phyloP scores from a whole-genome alignment of 345 rosid species.

The Euphorbia peplus region DNA sequence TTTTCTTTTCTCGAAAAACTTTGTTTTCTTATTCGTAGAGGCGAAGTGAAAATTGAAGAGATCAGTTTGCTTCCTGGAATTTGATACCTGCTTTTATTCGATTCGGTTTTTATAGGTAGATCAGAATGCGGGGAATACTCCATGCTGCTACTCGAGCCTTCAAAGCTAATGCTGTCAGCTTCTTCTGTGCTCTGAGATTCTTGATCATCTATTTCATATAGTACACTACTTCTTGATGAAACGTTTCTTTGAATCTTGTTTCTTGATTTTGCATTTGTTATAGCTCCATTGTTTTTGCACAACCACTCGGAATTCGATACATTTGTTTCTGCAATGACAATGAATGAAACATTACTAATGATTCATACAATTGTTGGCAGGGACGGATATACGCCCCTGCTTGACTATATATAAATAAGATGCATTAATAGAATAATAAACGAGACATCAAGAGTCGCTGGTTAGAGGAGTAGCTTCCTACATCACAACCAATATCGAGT shows the following conservation, averaged over 20 bases:
- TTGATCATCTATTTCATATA: too few relatives aligned
- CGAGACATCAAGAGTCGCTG: too few relatives aligned
- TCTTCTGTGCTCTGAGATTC: constrained; percentile 60
- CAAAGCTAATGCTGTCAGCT: constrained; percentile 50
- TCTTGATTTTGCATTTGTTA: neutral
- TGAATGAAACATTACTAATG: neutral
- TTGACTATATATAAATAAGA: too few relatives aligned
- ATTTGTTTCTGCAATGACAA: constrained; percentile 24
- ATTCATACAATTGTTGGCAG: too few relatives aligned
- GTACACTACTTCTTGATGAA: constrained; percentile 63
- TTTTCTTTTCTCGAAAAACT: constrained; percentile 33
- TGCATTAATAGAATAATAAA: too few relatives aligned
- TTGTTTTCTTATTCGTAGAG: constrained; percentile 42
- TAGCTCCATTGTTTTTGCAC: constrained; percentile 3
- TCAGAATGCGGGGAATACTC: constrained; percentile 38
- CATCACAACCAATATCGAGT: too few relatives aligned
- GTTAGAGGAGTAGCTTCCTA: too few relatives aligned
- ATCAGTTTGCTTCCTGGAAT: constrained; percentile 47
- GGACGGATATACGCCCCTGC: too few relatives aligned
- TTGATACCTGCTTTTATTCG: constrained; percentile 26
- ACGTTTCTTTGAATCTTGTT: constrained; percentile 28
- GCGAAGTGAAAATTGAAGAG: constrained; percentile 53
- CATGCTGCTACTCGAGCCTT: constrained; percentile 38
- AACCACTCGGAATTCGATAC: constrained; percentile 33
- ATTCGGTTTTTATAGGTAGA: constrained; percentile 29